Conservation (phyloP, 1,284 basidiomycete genomes). For the Wallemia hederae region DNA sequence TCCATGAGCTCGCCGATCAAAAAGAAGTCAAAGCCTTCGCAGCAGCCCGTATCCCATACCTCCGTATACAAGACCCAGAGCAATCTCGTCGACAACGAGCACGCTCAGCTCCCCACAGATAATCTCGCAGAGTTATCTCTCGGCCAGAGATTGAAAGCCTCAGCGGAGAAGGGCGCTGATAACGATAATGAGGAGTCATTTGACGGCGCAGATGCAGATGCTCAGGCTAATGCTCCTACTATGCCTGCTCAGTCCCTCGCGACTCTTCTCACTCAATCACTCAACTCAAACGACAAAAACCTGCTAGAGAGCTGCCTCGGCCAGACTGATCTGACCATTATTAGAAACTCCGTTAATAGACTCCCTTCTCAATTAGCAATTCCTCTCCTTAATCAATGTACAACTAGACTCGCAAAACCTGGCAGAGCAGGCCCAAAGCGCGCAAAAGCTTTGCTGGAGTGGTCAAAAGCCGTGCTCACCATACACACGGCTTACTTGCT, state of each 20-base stretch:
- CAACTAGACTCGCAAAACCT: conserved; percentile 49
- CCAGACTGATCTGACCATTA: conserved; percentile 50
- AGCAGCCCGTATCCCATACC: background rate
- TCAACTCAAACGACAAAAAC: conserved; percentile 75
- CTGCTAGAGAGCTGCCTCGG: conserved; percentile 62
- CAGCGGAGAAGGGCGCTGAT: background rate
- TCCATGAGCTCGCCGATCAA: background rate
- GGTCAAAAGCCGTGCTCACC: conserved; percentile 63
- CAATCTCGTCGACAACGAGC: background rate
- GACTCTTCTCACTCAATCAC: conserved; percentile 75
- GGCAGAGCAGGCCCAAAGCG: conserved; percentile 62
- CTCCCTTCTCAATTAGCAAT: conserved; percentile 72
- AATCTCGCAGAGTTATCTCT: background rate
- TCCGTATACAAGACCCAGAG: background rate
- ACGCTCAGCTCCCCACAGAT: background rate
- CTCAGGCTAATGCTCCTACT: background rate
- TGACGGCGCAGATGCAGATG: too few relatives aligned
- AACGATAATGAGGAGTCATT: background rate
- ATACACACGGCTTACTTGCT: conserved; percentile 78
- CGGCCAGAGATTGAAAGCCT: background rate
- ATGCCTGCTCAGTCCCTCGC: conserved; percentile 64
- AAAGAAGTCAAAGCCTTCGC: background rate
- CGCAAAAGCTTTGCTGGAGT: conserved; percentile 51
- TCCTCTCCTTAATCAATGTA: conserved; percentile 59
- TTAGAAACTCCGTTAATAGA: conserved; percentile 62